Evolutionary conservation across 371 early-diverging fungal genomes (phyloP).

Genomic region (Conidiobolus incongruus): DNA sequence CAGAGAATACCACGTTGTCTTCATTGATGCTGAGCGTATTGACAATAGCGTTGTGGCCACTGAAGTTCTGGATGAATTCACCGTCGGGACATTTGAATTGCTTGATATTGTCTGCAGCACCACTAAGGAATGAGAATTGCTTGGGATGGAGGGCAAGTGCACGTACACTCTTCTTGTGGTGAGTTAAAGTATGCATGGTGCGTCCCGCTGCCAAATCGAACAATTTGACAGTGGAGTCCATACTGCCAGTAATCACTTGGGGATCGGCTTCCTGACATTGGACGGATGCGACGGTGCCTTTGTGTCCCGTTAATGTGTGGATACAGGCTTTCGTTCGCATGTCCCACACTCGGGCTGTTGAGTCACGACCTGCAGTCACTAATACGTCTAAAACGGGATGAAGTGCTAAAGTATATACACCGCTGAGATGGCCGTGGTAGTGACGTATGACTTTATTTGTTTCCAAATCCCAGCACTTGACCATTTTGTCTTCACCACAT

Average conservation of each 20-base stretch:
- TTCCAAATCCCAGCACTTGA: conserved; percentile 97
- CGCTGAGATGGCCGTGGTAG: conserved; percentile 91
- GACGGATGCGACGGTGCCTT: conserved; percentile 60
- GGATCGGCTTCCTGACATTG: conserved; percentile 87
- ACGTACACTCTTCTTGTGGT: conserved; percentile 92
- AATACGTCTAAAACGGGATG: conserved; percentile 87
- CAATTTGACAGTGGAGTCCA: conserved; percentile 78
- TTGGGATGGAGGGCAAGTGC: conserved; percentile 75
- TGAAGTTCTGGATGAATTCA: conserved; percentile 80
- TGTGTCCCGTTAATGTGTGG: conserved; percentile 79
- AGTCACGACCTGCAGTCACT: conserved; percentile 88
- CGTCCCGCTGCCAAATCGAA: conserved; percentile 96
- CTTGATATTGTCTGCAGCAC: conserved; percentile 79
- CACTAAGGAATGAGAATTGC: conserved; percentile 86
- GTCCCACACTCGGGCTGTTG: conserved; percentile 91
- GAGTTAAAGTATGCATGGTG: conserved; percentile 77
- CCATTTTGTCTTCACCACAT: conserved; percentile 89
- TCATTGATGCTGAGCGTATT: conserved; percentile 72
- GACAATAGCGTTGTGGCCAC: conserved; percentile 71
- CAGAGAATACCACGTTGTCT: conserved; percentile 83
- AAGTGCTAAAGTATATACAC: conserved; percentile 69
- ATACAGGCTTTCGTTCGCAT: conserved; percentile 87
- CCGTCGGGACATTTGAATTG: conserved; percentile 91
- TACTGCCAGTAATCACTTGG: conserved; percentile 81
- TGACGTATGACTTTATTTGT: conserved; percentile 94